Evolutionary conservation across 176 grass and related monocot genomes (phyloP).

Genomic region (Microstegium vimineum): DNA sequence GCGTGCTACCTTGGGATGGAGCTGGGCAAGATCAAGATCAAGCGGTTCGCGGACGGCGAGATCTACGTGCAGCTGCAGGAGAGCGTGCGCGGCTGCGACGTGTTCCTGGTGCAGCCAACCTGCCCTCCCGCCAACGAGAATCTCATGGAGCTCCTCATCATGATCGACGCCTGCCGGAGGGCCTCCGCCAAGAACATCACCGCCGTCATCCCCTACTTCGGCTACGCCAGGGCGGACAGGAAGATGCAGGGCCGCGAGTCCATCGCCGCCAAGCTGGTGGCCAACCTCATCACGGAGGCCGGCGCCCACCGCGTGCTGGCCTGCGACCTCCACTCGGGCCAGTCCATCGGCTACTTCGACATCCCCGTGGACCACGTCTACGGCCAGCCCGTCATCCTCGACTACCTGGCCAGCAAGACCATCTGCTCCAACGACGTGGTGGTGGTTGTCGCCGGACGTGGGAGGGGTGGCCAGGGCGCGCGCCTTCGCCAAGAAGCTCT

Average conservation of each 20-base stretch:
- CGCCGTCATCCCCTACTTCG: constrained; percentile 79
- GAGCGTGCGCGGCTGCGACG: constrained; percentile 75
- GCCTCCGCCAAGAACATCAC: constrained; percentile 84
- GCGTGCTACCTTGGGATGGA: constrained; percentile 61
- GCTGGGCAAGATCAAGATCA: constrained; percentile 68
- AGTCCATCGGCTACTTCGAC: constrained; percentile 95
- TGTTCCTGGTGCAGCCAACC: constrained; percentile 75
- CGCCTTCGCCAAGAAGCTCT: constrained; percentile 75
- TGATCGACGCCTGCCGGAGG: constrained; percentile 77
- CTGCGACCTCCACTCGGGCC: constrained; percentile 83
- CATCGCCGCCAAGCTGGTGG: constrained; percentile 75
- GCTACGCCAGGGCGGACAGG: constrained; percentile 70
- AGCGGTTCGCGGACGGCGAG: constrained; percentile 73
- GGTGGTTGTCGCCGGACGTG: constrained; percentile 78
- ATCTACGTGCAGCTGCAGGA: constrained; percentile 88
- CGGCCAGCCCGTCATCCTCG: constrained; percentile 80
- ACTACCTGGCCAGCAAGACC: constrained; percentile 92
- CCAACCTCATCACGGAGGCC: constrained; percentile 82
- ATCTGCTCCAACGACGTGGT: constrained; percentile 69
- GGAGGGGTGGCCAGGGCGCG: constrained; percentile 75
- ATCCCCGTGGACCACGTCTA: constrained; percentile 87
- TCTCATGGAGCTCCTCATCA: constrained; percentile 83
- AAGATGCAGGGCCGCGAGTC: constrained; percentile 78
- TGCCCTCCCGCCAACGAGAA: constrained; percentile 88
- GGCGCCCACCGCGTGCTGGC: constrained; percentile 77